Evolutionary conservation across 2,329 filamentous ascomycete species (phyloP).

Genomic region (Pseudogymnoascus sp.): DNA sequence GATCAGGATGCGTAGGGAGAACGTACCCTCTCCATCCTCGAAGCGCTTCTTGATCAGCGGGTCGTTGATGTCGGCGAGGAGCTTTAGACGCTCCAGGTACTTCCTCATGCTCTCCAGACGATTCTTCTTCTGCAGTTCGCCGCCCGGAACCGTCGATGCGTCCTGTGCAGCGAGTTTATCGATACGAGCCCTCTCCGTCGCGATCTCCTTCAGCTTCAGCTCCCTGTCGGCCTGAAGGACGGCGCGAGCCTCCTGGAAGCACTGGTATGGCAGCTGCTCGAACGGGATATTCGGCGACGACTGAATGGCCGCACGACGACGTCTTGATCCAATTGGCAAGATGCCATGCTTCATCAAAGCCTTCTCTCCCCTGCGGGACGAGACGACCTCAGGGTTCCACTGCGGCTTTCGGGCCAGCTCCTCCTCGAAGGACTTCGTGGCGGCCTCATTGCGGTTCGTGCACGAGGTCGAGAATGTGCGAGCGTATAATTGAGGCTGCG

Average conservation of each 20-base stretch:
- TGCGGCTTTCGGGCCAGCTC: constrained; percentile 33
- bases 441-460: constrained; percentile 30
- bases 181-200: constrained; percentile 61
- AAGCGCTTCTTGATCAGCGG: constrained; percentile 88
- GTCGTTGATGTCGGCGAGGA: constrained; percentile 90
- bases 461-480: constrained; percentile 22
- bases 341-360: constrained; percentile 61
- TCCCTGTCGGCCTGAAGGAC: constrained; percentile 71
- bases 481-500: constrained; percentile 23
- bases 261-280: constrained; percentile 91
- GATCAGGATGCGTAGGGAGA: not conserved
- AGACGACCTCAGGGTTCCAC: constrained; percentile 63
- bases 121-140: constrained; percentile 57
- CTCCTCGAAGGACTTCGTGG: constrained; percentile 26
- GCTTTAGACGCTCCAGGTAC: constrained; percentile 72
- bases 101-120: constrained; percentile 63
- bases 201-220: constrained; percentile 71
- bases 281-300: constrained; percentile 65
- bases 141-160: constrained; percentile 50
- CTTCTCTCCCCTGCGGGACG: constrained; percentile 56
- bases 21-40: constrained; percentile 79
- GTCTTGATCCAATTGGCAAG: constrained; percentile 72
- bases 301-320: constrained; percentile 68
- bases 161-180: constrained; percentile 55
- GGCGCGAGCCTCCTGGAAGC: constrained; percentile 91